Base-by-base conservation (phyloP, 495 filamentous ascomycete species). In the Aspergillus baeticus region DNA sequence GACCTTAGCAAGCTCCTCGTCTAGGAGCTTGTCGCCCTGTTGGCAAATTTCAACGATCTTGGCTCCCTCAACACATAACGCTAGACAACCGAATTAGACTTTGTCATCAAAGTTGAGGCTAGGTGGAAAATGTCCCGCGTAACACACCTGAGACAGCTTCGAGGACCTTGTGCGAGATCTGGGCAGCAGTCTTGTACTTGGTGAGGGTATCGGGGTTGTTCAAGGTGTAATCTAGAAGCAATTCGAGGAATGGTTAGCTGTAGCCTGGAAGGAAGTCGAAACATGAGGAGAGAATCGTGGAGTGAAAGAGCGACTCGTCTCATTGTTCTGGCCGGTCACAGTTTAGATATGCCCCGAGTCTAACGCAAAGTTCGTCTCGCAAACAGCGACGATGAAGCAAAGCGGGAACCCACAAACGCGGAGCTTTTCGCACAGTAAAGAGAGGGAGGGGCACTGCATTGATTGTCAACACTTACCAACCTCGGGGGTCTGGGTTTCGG, bases 151-250 rank as follows among this genome's bases (percentile, higher is more conserved):
- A 79, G 56, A 98, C 92, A 57, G 87, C 86, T 57, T 92, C 89
- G 37, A 98, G 85, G 57, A 95, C 92, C 76, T 91, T 94, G 69
- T 96, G 90, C 35, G 94, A 94, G 75, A 98, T 98, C 63, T 84
- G 80, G 46, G 90, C 94, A 36, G 94, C 95, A 59, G 87, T 90
- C 82, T 96, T 98, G 81, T 98, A 98, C 80, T 98, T 98, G 71
- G 95, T 96, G 62, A 98, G 82, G 61, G 92, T 96, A 65, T 98
- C 93, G 47, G 94, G 92, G 81, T 98, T 98, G 76, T 88, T 89
- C 68, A 97, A 82, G 57, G 91, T 84, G 80, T 98, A 96, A 72
- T 98, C 94, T 97, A 60, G 35, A 49, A 55, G 15, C 22, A 44
- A 55, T 44, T 41, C 23, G 39, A 51, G 39, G 17, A n/a, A 38